Percentiles rank a stretch among this genome's conserved stretches.
Conservation (phyloP, 1,284 basidiomycete genomes). For the Austropuccinia psidii region DNA sequence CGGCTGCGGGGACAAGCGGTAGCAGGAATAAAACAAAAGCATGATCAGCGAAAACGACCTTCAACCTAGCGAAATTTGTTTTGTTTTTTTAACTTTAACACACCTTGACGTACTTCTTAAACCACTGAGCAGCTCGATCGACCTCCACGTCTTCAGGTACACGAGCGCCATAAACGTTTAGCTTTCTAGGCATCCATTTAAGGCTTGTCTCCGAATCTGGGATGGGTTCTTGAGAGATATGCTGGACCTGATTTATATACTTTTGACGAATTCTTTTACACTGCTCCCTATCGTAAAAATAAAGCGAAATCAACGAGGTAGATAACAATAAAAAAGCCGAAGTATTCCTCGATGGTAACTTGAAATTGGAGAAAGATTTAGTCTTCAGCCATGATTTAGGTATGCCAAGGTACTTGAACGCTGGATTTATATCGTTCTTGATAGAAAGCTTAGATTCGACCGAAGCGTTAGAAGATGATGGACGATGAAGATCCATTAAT, state of each 20-base stretch:
- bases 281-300: conserved; percentile 46
- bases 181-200: conserved; percentile 44
- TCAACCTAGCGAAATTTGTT: too few relatives aligned
- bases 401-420: conserved; percentile 35
- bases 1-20: conserved; percentile 38
- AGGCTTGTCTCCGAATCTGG: conserved; percentile 33
- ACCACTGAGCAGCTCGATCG: conserved; percentile 45
- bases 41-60: too few relatives aligned
- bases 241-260: conserved; percentile 45
- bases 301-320: conserved; percentile 43
- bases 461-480: too few relatives aligned
- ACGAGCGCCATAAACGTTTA: conserved; percentile 45
- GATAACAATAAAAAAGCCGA: conserved; percentile 45
- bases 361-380: conserved; percentile 44
- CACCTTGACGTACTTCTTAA: conserved; percentile 47
- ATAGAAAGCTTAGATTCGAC: too few relatives aligned
- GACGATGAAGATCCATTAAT: too few relatives aligned
- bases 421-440: conserved; percentile 33
- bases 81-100: too few relatives aligned
- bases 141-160: conserved; percentile 47
- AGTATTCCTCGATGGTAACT: conserved; percentile 46
- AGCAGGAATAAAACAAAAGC: too few relatives aligned
- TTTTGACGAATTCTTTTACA: conserved; percentile 43
- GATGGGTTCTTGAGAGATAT: conserved; percentile 43
- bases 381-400: conserved; percentile 40